Conservation (phyloP, 371 early-diverging fungal species). For the Mortierella sp. region DNA sequence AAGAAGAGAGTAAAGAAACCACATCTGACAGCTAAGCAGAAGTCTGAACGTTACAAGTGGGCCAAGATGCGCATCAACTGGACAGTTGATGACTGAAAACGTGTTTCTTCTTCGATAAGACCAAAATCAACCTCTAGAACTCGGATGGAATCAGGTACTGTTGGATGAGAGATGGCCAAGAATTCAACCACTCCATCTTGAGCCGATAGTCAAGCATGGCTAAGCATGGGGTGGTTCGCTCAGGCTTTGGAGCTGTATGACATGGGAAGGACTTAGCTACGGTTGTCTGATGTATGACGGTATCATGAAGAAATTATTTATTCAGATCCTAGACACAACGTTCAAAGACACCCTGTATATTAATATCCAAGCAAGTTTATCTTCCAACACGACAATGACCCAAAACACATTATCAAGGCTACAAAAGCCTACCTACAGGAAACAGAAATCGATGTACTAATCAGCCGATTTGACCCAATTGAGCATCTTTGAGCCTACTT, state of each 20-base stretch:
- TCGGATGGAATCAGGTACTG: conserved; percentile 27
- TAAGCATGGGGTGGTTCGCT: not conserved
- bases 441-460: conserved; percentile 7
- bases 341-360: conserved; percentile 8
- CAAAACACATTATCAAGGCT: not conserved
- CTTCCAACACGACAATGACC: conserved; percentile 10
- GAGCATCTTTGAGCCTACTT: conserved; percentile 8
- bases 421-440: not conserved
- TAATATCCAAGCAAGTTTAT: conserved; percentile 3
- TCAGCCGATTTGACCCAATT: conserved; percentile 12
- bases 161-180: conserved; percentile 7
- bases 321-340: conserved; percentile 14
- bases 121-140: conserved; percentile 28
- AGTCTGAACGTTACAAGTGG: conserved; percentile 13
- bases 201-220: conserved; percentile 6
- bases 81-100: conserved; percentile 43
- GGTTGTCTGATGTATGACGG: conserved; percentile 28
- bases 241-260: conserved; percentile 10
- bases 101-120: conserved; percentile 48
- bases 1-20: conserved; percentile 16
- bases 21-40: conserved; percentile 11
- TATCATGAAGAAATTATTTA: conserved; percentile 20
- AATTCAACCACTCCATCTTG: no score
- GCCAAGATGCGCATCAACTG: conserved; percentile 27
- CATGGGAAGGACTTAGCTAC: conserved; percentile 20